phyloP scores from a whole-genome alignment of 2,329 filamentous ascomycete species.

The Sporothrix brasiliensis region DNA sequence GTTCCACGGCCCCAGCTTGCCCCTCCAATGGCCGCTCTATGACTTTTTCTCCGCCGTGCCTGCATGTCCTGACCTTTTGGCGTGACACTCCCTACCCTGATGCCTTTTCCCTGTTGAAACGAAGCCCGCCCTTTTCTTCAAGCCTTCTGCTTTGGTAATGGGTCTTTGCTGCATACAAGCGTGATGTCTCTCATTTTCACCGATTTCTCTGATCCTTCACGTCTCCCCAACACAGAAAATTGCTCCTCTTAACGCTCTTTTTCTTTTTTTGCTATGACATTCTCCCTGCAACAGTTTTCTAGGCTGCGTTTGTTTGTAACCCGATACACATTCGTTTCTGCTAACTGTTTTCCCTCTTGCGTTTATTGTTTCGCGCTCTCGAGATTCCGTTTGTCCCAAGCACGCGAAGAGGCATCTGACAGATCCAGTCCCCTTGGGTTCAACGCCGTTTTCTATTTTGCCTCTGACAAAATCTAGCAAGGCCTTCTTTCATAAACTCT shows the following conservation, averaged over 20 bases:
- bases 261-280: background rate
- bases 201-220: conserved; percentile 20
- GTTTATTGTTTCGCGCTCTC: background rate
- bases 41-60: conserved; percentile 4
- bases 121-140: background rate
- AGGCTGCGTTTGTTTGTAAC: background rate
- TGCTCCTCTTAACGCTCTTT: background rate
- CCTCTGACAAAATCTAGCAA: background rate
- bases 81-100: conserved; percentile 13
- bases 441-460: background rate
- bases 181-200: conserved; percentile 26
- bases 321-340: background rate
- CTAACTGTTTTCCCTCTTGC: background rate
- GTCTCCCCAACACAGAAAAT: conserved; percentile 6
- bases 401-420: background rate
- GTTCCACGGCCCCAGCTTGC: conserved; percentile 12
- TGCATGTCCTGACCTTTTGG: conserved; percentile 19
- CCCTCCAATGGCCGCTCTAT: conserved; percentile 15
- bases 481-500: background rate
- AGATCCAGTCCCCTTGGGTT: background rate
- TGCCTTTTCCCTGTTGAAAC: background rate
- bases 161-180: conserved; percentile 22
- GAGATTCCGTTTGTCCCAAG: background rate
- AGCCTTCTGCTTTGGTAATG: conserved; percentile 24
- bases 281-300: background rate